phyloP scores from a whole-genome alignment of 2,329 filamentous ascomycete species.

The Zymoseptoria ardabiliae region DNA sequence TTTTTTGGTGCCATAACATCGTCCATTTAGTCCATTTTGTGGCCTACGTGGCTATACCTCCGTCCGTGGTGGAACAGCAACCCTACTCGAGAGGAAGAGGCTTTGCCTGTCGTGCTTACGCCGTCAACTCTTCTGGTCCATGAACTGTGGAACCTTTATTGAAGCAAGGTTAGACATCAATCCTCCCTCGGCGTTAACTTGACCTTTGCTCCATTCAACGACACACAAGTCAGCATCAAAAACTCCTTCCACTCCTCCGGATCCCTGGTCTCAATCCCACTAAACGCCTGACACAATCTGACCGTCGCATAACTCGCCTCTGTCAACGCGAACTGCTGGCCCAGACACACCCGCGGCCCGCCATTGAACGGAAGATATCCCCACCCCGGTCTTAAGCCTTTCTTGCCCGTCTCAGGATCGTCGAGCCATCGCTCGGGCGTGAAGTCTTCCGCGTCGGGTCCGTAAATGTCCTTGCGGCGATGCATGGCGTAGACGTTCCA shows the following conservation, averaged over 20 bases:
- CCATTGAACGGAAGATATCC: constrained; percentile 35
- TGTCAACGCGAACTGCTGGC: constrained; percentile 68
- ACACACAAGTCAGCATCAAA: constrained; percentile 25
- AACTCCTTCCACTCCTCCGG: constrained; percentile 24
- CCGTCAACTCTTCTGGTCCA: no score
- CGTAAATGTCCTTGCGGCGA: constrained; percentile 26
- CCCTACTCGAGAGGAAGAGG: no score
- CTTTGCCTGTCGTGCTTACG: no score
- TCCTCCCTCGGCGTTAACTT: constrained; percentile 14
- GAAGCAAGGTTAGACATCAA: no score
- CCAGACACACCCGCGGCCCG: constrained; percentile 30
- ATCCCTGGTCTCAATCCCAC: constrained; percentile 32
- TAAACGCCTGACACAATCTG: constrained; percentile 65
- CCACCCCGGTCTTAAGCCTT: constrained; percentile 29
- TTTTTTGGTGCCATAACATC: no score
- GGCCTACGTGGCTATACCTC: no score
- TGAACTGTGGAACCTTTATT: background rate
- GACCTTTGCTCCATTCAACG: constrained; percentile 25
- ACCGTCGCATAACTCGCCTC: constrained; percentile 69
- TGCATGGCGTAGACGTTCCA: constrained; percentile 54
- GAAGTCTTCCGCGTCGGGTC: constrained; percentile 25
- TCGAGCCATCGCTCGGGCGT: constrained; percentile 38
- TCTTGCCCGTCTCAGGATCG: constrained; percentile 18
- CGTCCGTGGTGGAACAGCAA: no score
- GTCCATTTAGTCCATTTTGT: no score